phyloP scores from a whole-genome alignment of 1,284 basidiomycete species.

The Dichomitus squalens region DNA sequence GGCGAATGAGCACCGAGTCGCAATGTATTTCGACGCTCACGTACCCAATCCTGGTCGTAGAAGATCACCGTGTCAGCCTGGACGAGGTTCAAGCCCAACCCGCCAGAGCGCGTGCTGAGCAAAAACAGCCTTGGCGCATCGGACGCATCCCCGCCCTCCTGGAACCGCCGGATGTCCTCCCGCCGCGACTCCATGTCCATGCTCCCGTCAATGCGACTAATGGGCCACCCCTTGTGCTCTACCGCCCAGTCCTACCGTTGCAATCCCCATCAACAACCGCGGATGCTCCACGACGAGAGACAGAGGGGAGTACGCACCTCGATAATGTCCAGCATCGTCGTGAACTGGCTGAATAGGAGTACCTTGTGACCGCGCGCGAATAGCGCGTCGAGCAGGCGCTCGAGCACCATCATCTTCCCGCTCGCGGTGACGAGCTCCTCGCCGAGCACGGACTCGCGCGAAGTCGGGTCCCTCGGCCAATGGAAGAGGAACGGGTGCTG shows the following conservation, averaged over 20 bases:
- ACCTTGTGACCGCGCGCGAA: slow-evolving; percentile 88
- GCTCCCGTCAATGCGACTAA: slow-evolving; percentile 91
- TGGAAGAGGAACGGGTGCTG: slow-evolving; percentile 94
- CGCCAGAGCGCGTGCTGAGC: slow-evolving; percentile 91
- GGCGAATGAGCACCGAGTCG: background rate
- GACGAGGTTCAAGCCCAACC: slow-evolving; percentile 89
- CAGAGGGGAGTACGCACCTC: slow-evolving; percentile 53
- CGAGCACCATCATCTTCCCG: slow-evolving; percentile 97
- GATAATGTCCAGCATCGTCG: slow-evolving; percentile 94
- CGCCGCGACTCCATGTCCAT: slow-evolving; percentile 81
- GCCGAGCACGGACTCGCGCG: slow-evolving; percentile 62
- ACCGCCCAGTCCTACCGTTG: slow-evolving; percentile 77
- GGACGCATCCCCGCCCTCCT: slow-evolving; percentile 65
- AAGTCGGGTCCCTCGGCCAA: slow-evolving; percentile 76
- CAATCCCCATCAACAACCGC: slow-evolving; percentile 2
- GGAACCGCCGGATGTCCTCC: slow-evolving; percentile 86
- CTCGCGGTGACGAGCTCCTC: slow-evolving; percentile 83
- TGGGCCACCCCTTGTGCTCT: slow-evolving; percentile 77
- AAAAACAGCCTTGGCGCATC: slow-evolving; percentile 84
- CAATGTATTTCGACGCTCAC: background rate
- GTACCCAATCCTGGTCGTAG: slow-evolving; percentile 94
- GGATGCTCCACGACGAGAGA: background rate
- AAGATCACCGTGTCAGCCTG: slow-evolving; percentile 95
- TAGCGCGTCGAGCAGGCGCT: slow-evolving; percentile 85
- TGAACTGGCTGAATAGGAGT: slow-evolving; percentile 93